Conservation (phyloP, 2,329 filamentous ascomycete genomes). For the Pseudogymnoascus sp. region DNA sequence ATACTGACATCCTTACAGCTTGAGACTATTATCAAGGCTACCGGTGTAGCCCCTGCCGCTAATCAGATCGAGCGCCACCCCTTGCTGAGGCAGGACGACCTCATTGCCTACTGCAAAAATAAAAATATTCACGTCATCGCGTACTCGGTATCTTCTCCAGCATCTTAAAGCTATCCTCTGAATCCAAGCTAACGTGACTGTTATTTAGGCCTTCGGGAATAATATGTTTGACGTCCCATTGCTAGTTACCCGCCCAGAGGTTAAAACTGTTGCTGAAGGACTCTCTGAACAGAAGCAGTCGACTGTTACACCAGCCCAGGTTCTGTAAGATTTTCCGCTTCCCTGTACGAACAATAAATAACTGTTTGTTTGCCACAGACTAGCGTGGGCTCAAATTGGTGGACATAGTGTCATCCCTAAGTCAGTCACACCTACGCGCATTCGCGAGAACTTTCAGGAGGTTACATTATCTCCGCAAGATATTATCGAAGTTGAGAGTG, state of each 20-base stretch:
- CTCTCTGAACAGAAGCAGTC: constrained; percentile 38
- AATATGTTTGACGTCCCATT: constrained; percentile 42
- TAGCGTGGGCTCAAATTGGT: constrained; percentile 53
- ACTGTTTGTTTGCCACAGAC: constrained; percentile 41
- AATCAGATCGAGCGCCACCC: constrained; percentile 68
- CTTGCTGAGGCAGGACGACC: constrained; percentile 52
- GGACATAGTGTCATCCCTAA: constrained; percentile 71
- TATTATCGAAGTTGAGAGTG: constrained; percentile 53
- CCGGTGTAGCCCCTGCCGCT: constrained; percentile 53
- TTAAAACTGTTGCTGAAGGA: constrained; percentile 51
- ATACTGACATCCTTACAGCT: constrained; percentile 31
- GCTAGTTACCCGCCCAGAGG: constrained; percentile 50
- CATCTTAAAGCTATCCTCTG: constrained; percentile 43
- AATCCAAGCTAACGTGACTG: constrained; percentile 18
- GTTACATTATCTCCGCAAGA: constrained; percentile 54
- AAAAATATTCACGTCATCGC: constrained; percentile 63
- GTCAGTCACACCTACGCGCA: constrained; percentile 61
- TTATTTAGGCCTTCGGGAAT: constrained; percentile 35
- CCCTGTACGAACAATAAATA: constrained; percentile 32
- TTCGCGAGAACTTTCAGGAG: constrained; percentile 64
- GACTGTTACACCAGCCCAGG: constrained; percentile 39
- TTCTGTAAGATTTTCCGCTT: constrained; percentile 26
- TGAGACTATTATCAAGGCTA: constrained; percentile 50
- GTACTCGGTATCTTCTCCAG: constrained; percentile 57
- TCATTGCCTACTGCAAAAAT: constrained; percentile 53